Evolutionary conservation across 176 grass and related monocot species (phyloP), one percentile per base, ranked within the genome.

Genomic region (Carex scoparia): DNA sequence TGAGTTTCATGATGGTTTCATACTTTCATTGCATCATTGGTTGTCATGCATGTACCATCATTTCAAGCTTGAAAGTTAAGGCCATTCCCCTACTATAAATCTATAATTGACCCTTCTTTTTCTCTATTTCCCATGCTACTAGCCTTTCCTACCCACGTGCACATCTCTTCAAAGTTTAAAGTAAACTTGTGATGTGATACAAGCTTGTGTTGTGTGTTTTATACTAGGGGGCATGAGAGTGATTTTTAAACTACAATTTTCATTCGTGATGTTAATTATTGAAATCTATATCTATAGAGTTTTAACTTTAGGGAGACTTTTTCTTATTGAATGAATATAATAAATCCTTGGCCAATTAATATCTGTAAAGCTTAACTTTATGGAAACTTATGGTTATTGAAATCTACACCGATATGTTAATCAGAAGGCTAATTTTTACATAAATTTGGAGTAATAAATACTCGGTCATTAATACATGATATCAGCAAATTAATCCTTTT

Each of bases 111-210:
- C 62, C 9, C 19, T 64, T 67, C 35, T 65, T 83, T 83, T 83
- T 62, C 35, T 81, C 12, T 42, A 40, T 18, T 81, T 81, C 16
- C 79, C 55, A 81, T 61, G 79, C 51, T 56, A 51, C 51, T 79
- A 33, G 53, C 73, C 23, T 78, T 56, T 75, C 10, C 1, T 2
- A 1, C 3, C 73, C 73, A 78, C 49, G 28, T 78, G 72, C 72
- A 30, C 48, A 31, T 0, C 72, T 54, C 46, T 76, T 76, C 11
- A 56, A 32, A 51, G 70, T 28, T 27, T 44, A 49, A 65, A 65
- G 65, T 12, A 68, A 35, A 35, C 65, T 38, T 35, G 65, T 32
- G 14, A 68, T 37, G 8, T 48, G 37, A 28, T 13, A 74, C 7
- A 69, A 15, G 65, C 63, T 33, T 28, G 11, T 58, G 48, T 35